These are phyloP conservation scores for Pleurotus platypus DNA, from an alignment of 768 basidiomycete species.

Conservation along the genomic window DNA sequence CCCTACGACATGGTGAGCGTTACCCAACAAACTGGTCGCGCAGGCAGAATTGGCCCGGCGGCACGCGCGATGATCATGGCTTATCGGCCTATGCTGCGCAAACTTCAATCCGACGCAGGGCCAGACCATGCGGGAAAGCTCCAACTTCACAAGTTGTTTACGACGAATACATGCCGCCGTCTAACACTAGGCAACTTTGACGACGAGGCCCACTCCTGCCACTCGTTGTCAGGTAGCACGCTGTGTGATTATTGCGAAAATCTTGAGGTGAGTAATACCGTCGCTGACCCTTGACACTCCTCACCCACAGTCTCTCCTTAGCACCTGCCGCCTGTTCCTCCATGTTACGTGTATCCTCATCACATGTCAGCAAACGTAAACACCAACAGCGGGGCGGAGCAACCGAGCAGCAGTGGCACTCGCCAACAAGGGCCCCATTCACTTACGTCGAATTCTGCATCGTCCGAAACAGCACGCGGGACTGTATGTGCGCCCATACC, in stretches of 20 bases:
- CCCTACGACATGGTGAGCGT: background rate
- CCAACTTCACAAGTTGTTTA: background rate
- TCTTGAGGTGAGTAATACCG: background rate
- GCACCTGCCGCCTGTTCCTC: background rate
- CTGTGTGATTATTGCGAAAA: slow-evolving; percentile 7
- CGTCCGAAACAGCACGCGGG: too few species aligned
- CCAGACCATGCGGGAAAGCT: background rate
- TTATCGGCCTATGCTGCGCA: background rate
- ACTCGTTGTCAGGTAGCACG: background rate
- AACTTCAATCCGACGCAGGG: background rate
- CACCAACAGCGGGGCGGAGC: too few species aligned
- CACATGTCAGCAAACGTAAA: background rate
- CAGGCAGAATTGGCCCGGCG: background rate
- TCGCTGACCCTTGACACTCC: background rate
- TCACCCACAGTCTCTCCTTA: background rate
- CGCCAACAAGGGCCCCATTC: too few species aligned
- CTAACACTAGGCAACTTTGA: slow-evolving; percentile 3
- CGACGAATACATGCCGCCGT: background rate
- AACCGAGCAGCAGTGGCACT: too few species aligned
- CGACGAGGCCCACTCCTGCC: background rate
- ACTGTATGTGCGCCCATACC: too few species aligned
- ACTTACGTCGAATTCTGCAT: too few species aligned
- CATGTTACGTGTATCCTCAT: background rate
- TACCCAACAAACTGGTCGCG: slow-evolving; percentile 6
- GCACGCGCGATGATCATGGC: background rate